phyloP scores from a whole-genome alignment of 2,329 filamentous ascomycete species.

The Leptographium flavum region DNA sequence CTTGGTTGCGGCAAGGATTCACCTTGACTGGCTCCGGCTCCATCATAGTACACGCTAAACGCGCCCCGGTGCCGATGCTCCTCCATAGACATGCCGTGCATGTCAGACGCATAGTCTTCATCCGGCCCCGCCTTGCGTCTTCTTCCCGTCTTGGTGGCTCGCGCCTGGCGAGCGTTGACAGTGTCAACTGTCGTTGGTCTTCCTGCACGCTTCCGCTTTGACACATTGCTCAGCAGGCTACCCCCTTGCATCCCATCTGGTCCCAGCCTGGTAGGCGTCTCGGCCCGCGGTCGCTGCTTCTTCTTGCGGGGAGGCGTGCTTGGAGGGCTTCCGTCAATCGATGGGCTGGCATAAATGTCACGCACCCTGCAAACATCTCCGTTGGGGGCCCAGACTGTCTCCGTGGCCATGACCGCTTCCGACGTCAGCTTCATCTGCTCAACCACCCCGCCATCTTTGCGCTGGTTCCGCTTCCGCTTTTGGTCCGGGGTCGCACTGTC shows the following conservation, averaged over 20 bases:
- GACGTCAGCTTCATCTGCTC: constrained; percentile 52
- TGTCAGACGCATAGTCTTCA: neutral
- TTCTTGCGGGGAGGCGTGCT: constrained; percentile 14
- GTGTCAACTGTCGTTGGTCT: neutral
- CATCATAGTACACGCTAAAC: constrained; percentile 9
- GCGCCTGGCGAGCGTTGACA: neutral
- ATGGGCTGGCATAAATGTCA: constrained; percentile 47
- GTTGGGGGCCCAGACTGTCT: constrained; percentile 46
- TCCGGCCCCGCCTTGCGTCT: neutral
- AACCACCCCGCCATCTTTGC: constrained; percentile 60
- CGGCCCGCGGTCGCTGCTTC: constrained; percentile 1
- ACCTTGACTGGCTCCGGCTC: constrained; percentile 2
- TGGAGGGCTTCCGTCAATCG: constrained; percentile 35
- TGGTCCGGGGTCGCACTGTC: constrained; percentile 63
- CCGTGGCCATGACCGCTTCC: constrained; percentile 45
- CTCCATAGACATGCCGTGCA: neutral
- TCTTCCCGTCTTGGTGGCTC: neutral
- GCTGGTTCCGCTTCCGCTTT: constrained; percentile 63
- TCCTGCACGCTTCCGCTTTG: constrained; percentile 1
- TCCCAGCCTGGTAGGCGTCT: neutral
- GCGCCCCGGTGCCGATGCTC: neutral
- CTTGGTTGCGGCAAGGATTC: neutral
- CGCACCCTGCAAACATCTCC: constrained; percentile 36
- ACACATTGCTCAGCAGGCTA: neutral
- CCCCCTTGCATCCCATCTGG: neutral